Conservation (phyloP, 305 asterid species). For the Fraxinus baroniana region DNA sequence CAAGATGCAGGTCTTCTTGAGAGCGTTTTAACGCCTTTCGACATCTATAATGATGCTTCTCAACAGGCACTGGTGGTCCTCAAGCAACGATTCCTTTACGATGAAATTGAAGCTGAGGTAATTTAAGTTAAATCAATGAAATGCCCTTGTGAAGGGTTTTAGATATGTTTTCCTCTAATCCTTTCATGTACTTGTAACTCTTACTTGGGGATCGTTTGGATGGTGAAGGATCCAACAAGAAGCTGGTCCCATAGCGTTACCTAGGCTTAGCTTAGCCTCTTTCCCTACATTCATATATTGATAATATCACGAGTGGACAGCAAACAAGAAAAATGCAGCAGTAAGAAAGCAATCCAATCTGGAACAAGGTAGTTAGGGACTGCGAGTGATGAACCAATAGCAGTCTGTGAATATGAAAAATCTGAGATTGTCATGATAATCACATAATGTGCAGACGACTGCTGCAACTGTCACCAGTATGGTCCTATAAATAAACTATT, state of each 20-base stretch:
- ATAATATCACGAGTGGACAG: background rate
- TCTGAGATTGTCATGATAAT: background rate
- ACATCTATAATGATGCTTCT: conserved; percentile 97
- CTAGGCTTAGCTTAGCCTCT: background rate
- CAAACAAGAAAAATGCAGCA: background rate
- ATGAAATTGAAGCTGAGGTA: conserved; percentile 99
- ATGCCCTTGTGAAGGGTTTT: conserved; percentile 6
- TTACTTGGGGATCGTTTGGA: background rate
- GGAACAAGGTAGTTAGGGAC: background rate
- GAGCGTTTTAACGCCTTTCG: conserved; percentile 89
- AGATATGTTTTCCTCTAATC: background rate
- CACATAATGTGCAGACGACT: background rate
- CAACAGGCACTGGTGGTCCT: conserved; percentile 90
- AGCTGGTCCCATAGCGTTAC: background rate
- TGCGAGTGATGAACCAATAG: background rate
- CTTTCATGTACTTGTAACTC: conserved; percentile 6
- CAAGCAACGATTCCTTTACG: conserved; percentile 96
- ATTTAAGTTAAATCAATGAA: conserved; percentile 19
- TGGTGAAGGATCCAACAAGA: conserved; percentile 15
- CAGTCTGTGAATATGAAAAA: background rate
- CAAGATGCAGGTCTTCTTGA: conserved; percentile 83
- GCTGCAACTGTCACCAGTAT: background rate
- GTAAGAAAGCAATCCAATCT: background rate
- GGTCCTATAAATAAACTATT: background rate
- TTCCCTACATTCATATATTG: background rate